phyloP scores from a whole-genome alignment of 164 flowering plant species.

The Tinospora cordifolia region DNA sequence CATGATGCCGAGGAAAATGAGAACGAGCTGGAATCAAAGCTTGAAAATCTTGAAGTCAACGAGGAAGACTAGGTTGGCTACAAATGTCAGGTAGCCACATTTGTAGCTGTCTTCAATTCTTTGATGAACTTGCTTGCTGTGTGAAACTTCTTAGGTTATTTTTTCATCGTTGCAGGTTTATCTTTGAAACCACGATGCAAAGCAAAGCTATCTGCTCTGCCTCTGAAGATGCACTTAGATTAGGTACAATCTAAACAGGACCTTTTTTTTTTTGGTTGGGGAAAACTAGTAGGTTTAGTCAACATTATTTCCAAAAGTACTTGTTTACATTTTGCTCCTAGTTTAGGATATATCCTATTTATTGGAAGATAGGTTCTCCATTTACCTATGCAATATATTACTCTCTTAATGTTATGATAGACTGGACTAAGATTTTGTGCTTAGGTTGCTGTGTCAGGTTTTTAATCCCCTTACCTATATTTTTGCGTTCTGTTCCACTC shows the following conservation, averaged over 20 bases:
- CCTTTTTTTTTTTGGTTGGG: background rate
- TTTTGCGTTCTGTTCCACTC: background rate
- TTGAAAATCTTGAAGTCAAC: constrained; percentile 44
- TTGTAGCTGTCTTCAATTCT: background rate
- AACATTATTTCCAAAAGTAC: background rate
- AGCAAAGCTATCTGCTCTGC: background rate
- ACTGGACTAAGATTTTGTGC: background rate
- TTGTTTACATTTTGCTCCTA: background rate
- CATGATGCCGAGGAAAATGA: constrained; percentile 28
- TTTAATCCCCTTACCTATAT: background rate
- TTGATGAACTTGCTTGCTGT: background rate
- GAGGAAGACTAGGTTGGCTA: constrained; percentile 24
- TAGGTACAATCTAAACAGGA: background rate
- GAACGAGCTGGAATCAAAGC: constrained; percentile 45
- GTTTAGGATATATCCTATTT: background rate
- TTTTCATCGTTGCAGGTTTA: background rate
- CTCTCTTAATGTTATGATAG: background rate
- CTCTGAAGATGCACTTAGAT: background rate
- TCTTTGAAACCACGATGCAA: background rate
- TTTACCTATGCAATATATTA: background rate
- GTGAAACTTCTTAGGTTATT: background rate
- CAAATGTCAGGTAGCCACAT: background rate
- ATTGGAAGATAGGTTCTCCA: background rate
- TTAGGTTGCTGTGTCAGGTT: background rate
- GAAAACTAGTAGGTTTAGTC: background rate